phyloP scores from a whole-genome alignment of 1,284 basidiomycete genomes.

The Phlebopus sp. region DNA sequence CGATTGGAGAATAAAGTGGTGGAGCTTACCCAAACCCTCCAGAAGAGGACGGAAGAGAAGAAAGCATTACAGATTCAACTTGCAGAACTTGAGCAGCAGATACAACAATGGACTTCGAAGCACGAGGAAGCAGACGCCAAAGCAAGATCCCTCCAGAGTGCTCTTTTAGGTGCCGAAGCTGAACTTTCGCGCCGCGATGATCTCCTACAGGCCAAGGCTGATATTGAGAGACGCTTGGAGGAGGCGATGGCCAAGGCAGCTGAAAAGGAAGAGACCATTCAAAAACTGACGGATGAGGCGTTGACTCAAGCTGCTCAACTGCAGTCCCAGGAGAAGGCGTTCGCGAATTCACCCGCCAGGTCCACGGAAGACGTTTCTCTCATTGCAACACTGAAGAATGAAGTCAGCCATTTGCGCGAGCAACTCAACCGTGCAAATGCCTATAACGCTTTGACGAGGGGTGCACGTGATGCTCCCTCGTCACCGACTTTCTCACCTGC shows the following conservation, averaged over 20 bases:
- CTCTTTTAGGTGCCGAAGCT: conserved; percentile 71
- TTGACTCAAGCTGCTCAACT: conserved; percentile 72
- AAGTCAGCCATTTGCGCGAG: conserved; percentile 89
- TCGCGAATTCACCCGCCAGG: conserved; percentile 58
- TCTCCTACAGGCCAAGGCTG: conserved; percentile 73
- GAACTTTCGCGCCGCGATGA: conserved; percentile 77
- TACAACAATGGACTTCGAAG: conserved; percentile 81
- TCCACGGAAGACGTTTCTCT: conserved; percentile 81
- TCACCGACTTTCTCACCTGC: conserved; percentile 81
- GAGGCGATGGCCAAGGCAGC: conserved; percentile 71
- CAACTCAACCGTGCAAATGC: conserved; percentile 95
- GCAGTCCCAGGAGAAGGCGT: conserved; percentile 73
- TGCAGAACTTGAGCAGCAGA: conserved; percentile 77
- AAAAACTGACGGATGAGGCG: conserved; percentile 78
- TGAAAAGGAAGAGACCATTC: conserved; percentile 86
- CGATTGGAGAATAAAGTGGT: conserved; percentile 99
- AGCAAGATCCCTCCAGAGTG: conserved; percentile 71
- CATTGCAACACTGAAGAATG: conserved; percentile 86
- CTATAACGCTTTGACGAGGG: conserved; percentile 77
- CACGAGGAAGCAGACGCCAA: conserved; percentile 87
- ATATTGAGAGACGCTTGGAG: conserved; percentile 81
- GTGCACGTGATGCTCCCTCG: conserved; percentile 67
- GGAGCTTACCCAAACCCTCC: conserved; percentile 95
- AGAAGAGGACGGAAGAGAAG: conserved; percentile 90
- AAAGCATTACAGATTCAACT: conserved; percentile 81